Conservation (phyloP, 2,329 filamentous ascomycete genomes). For the Aureobasidium pullulans region DNA sequence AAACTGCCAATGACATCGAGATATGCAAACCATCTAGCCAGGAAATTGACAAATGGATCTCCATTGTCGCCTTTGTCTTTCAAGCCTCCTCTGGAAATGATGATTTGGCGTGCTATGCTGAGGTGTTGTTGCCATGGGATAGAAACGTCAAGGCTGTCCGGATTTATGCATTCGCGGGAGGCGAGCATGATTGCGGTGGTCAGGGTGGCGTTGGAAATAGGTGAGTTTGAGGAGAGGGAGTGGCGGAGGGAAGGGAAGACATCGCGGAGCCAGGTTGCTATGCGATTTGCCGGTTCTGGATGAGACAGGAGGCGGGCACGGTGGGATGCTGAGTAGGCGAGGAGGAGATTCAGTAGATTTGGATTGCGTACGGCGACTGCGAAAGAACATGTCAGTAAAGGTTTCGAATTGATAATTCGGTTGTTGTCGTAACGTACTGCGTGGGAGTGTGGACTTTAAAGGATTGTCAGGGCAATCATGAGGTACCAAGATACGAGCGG, state of each 20-base stretch:
- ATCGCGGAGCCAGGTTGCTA: slow-evolving; percentile 71
- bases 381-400: slow-evolving; percentile 31
- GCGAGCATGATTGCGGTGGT: slow-evolving; percentile 80
- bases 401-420: not conserved
- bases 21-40: slow-evolving; percentile 78
- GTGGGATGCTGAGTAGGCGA: slow-evolving; percentile 81
- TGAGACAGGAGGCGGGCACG: slow-evolving; percentile 67
- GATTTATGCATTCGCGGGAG: slow-evolving; percentile 75
- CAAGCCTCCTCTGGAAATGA: slow-evolving; percentile 54
- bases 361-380: slow-evolving; percentile 59
- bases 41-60: slow-evolving; percentile 58
- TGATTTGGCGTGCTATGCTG: slow-evolving; percentile 66
- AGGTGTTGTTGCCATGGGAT: slow-evolving; percentile 78
- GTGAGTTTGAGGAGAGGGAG: slow-evolving; percentile 42
- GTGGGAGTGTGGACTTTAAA: slow-evolving; percentile 54
- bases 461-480: slow-evolving; percentile 56
- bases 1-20: slow-evolving; percentile 72
- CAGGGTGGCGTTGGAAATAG: slow-evolving; percentile 64
- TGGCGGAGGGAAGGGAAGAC: slow-evolving; percentile 66
- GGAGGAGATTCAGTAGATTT: slow-evolving; percentile 66
- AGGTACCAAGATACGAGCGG: slow-evolving; percentile 58
- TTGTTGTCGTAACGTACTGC: slow-evolving; percentile 44
- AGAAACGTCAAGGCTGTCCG: slow-evolving; percentile 70
- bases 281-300: slow-evolving; percentile 66
- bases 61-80: slow-evolving; percentile 36